A percentile compares a stretch with the other conserved stretches of the same genome.
Evolutionary conservation across 108 stramenopile genomes (phyloP).

Genomic region (Asterionellopsis glacialis): DNA sequence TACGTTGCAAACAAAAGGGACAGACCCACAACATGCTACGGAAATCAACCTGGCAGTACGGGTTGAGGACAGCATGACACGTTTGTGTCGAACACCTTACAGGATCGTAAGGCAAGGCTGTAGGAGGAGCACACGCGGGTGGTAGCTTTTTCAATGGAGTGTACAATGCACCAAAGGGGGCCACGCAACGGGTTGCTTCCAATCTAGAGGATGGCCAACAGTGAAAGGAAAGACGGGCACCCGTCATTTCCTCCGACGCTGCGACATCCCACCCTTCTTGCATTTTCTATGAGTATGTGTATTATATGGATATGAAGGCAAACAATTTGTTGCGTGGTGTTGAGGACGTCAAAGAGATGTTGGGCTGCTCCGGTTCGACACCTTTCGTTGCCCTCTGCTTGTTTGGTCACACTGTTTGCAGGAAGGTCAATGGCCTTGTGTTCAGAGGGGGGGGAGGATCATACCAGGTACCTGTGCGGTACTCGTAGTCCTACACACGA

Average conservation of each 20-base stretch:
- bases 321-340: too few relatives aligned
- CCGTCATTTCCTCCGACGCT: constrained; percentile 77
- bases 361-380: too few relatives aligned
- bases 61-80: constrained; percentile 96
- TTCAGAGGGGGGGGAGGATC: too few relatives aligned
- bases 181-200: constrained; percentile 96
- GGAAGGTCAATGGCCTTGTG: too few relatives aligned
- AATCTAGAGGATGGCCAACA: constrained; percentile 92
- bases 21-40: constrained; percentile 97
- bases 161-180: constrained; percentile 95
- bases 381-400: too few relatives aligned
- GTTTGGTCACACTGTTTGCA: too few relatives aligned
- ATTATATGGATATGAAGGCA: too few relatives aligned
- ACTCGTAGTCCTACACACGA: too few relatives aligned
- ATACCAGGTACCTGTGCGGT: too few relatives aligned
- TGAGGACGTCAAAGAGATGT: too few relatives aligned
- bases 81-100: constrained; percentile 80
- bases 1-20: constrained; percentile 96
- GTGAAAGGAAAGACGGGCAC: constrained; percentile 94
- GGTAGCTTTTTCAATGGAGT: constrained; percentile 95
- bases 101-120: constrained; percentile 94
- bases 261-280: constrained; percentile 84
- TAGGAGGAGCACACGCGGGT: constrained; percentile 65
- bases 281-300: constrained; percentile 4
- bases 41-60: constrained; percentile 97